These are phyloP conservation scores for Cytospora paraplurivora DNA, from an alignment of 2,329 filamentous ascomycete species.

Conservation along the genomic window DNA sequence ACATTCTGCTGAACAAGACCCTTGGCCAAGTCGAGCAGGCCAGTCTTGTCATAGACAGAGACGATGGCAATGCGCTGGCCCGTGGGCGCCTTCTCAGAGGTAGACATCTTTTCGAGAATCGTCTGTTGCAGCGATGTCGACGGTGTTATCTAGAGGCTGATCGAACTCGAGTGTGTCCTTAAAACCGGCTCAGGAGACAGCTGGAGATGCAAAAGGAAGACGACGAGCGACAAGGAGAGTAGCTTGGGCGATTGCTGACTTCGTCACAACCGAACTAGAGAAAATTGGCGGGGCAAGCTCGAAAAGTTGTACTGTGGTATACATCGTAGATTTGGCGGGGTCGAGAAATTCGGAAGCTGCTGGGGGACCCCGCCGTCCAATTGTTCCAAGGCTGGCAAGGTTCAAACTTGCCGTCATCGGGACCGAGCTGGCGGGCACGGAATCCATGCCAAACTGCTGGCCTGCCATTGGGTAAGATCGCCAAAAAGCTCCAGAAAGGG, in stretches of 20 bases:
- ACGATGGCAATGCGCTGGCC: slow-evolving; percentile 77
- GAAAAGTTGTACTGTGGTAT: not conserved
- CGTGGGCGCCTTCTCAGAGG: slow-evolving; percentile 37
- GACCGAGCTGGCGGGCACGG: not conserved
- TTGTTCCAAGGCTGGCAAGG: no score
- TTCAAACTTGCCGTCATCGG: slow-evolving; percentile 13
- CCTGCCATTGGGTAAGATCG: slow-evolving; percentile 12
- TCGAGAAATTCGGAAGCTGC: slow-evolving; percentile 23
- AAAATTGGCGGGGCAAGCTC: not conserved
- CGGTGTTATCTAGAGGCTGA: not conserved
- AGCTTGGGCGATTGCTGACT: not conserved
- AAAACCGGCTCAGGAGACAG: slow-evolving; percentile 11
- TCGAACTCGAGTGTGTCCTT: not conserved
- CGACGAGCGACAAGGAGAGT: slow-evolving; percentile 1
- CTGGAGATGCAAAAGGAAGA: slow-evolving; percentile 7
- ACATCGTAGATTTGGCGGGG: slow-evolving; percentile 18
- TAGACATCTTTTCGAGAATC: slow-evolving; percentile 5
- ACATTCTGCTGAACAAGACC: slow-evolving; percentile 87
- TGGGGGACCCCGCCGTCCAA: not conserved
- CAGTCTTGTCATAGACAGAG: slow-evolving; percentile 99
- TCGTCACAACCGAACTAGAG: slow-evolving; percentile 4
- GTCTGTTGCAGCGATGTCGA: slow-evolving; percentile 1
- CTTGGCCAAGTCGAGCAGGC: slow-evolving; percentile 88
- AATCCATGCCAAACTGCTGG: not conserved
- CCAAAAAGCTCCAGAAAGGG: slow-evolving; percentile 9